A percentile compares a stretch with the other conserved stretches of the same genome.
Conservation (phyloP, 164 flowering plant genomes). For the Dillenia suffruticosa region DNA sequence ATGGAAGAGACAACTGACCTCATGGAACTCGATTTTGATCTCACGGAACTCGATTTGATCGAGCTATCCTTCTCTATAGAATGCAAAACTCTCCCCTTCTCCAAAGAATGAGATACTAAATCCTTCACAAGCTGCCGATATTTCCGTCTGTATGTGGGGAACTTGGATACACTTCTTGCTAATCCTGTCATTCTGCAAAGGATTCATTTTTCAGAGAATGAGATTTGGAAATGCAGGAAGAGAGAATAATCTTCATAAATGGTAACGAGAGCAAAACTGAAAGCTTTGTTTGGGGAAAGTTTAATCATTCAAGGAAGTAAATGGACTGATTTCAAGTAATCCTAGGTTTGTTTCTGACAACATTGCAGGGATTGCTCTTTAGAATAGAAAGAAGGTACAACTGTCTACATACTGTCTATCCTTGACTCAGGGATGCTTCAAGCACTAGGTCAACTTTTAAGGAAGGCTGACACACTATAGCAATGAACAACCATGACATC, state of each 20-base stretch:
- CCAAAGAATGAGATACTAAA: slow-evolving; percentile 31
- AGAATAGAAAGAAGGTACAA: neutral
- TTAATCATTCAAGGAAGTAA: no score
- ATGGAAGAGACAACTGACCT: slow-evolving; percentile 18
- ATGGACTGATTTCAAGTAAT: no score
- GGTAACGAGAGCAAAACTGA: neutral
- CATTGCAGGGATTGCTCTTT: no score
- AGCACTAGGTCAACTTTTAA: no score
- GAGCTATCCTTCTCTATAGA: slow-evolving; percentile 23
- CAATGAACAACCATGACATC: neutral
- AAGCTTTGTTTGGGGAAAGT: no score
- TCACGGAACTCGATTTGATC: slow-evolving; percentile 13
- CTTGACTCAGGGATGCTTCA: neutral
- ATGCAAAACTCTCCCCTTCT: slow-evolving; percentile 27
- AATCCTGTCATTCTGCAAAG: slow-evolving; percentile 71
- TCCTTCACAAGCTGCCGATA: slow-evolving; percentile 60
- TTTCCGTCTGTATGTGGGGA: slow-evolving; percentile 79
- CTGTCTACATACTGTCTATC: neutral
- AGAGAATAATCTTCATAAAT: neutral
- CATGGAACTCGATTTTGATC: slow-evolving; percentile 11
- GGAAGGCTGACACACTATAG: no score
- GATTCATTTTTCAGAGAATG: neutral
- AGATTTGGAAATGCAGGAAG: neutral
- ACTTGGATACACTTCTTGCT: slow-evolving; percentile 56
- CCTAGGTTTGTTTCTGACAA: no score